Conservation (phyloP, 2,329 filamentous ascomycete genomes). For the Phaeosphaeriaceae sp. region DNA sequence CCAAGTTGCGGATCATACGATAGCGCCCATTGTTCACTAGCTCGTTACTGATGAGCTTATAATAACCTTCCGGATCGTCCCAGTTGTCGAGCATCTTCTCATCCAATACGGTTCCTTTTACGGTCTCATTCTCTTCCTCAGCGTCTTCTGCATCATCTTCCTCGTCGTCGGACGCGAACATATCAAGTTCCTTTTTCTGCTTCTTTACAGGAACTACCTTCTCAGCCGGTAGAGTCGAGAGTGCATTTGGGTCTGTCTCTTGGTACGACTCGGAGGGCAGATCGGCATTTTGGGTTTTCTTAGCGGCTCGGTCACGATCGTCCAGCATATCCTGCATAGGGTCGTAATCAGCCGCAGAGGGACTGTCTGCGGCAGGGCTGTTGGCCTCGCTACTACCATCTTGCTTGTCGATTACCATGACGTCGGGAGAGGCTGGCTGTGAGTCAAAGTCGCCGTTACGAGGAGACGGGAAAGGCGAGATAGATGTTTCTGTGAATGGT, state of each 20-base stretch:
- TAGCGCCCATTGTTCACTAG: slow-evolving; percentile 85
- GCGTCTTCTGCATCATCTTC: slow-evolving; percentile 69
- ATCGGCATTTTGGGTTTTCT: slow-evolving; percentile 53
- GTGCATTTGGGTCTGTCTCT: slow-evolving; percentile 61
- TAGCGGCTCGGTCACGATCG: slow-evolving; percentile 74
- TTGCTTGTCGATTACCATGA: slow-evolving; percentile 51
- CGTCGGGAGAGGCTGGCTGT: slow-evolving; percentile 47
- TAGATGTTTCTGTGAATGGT: slow-evolving; percentile 38
- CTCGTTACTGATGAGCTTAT: slow-evolving; percentile 92
- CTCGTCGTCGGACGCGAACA: slow-evolving; percentile 75
- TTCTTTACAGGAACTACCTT: slow-evolving; percentile 45
- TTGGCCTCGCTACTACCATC: slow-evolving; percentile 46
- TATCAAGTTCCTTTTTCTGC: slow-evolving; percentile 63
- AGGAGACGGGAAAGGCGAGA: slow-evolving; percentile 47
- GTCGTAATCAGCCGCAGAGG: slow-evolving; percentile 93
- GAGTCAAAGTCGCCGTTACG: slow-evolving; percentile 46
- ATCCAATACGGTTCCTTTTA: slow-evolving; percentile 54
- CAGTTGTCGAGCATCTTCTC: slow-evolving; percentile 87
- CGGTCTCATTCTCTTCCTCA: slow-evolving; percentile 54
- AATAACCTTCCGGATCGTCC: slow-evolving; percentile 95
- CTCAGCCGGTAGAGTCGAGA: slow-evolving; percentile 57
- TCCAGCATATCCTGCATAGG: slow-evolving; percentile 88
- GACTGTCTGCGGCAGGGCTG: slow-evolving; percentile 63
- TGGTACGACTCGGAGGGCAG: slow-evolving; percentile 61
- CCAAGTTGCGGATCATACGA: slow-evolving; percentile 84